Percentiles rank a stretch among this genome's conserved stretches.
Conservation (phyloP, 2,329 filamentous ascomycete species). For the Hyphodiscus sp. region DNA sequence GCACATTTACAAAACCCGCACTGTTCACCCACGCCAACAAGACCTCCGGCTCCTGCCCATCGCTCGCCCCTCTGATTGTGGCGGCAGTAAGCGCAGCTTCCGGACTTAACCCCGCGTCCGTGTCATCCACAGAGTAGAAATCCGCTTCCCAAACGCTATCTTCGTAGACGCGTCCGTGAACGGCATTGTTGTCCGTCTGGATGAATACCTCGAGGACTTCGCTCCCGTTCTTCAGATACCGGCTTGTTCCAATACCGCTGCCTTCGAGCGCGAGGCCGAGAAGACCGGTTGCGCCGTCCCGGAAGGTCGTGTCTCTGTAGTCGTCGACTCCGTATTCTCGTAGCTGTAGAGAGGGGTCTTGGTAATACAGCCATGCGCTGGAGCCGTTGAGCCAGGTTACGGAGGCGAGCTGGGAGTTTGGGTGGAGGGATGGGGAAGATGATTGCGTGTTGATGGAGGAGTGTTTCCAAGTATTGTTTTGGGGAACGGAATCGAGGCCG, state of each 20-base stretch:
- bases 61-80: no score
- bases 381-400: slow-evolving; percentile 13
- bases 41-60: no score
- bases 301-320: slow-evolving; percentile 5
- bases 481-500: slow-evolving; percentile 8
- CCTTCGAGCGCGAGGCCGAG: background rate
- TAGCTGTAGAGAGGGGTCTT: slow-evolving; percentile 6
- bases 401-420: slow-evolving; percentile 6
- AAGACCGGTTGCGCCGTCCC: slow-evolving; percentile 1
- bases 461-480: slow-evolving; percentile 8
- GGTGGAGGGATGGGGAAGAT: background rate
- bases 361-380: slow-evolving; percentile 9
- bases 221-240: background rate
- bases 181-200: slow-evolving; percentile 2
- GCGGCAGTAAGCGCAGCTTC: slow-evolving; percentile 1
- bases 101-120: slow-evolving; percentile 2
- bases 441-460: slow-evolving; percentile 5
- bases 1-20: slow-evolving; percentile 5
- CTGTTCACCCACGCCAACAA: slow-evolving; percentile 3
- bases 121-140: slow-evolving; percentile 7
- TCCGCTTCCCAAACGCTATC: slow-evolving; percentile 6
- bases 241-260: slow-evolving; percentile 2
- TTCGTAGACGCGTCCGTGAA: slow-evolving; percentile 6
- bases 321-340: slow-evolving; percentile 13
- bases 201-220: slow-evolving; percentile 6